phyloP scores from a whole-genome alignment of 2,329 filamentous ascomycete species.

The Xylariaceae sp. region DNA sequence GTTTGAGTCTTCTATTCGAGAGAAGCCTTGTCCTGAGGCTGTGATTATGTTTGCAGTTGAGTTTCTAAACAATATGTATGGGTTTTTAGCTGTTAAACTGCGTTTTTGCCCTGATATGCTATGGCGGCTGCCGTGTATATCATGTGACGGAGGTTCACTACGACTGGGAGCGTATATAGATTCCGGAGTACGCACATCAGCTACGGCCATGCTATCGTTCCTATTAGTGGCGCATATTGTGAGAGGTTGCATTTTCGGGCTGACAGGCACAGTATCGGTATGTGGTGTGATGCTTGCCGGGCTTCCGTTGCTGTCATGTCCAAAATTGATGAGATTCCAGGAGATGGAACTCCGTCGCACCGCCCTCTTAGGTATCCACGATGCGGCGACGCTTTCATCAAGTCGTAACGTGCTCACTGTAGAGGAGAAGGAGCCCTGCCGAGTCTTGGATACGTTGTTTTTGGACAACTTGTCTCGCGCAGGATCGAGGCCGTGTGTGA shows the following conservation, averaged over 20 bases:
- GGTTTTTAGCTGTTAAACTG: not conserved
- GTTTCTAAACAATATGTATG: not conserved
- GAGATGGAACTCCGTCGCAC: conserved; percentile 19
- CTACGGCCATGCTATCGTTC: not conserved
- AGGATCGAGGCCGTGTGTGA: conserved; percentile 25
- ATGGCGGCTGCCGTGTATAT: not conserved
- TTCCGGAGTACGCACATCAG: conserved; percentile 7
- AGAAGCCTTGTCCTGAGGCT: conserved; percentile 13
- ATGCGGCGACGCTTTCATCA: conserved; percentile 15
- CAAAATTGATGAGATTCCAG: conserved; percentile 29
- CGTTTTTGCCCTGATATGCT: conserved; percentile 1
- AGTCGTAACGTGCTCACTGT: conserved; percentile 29
- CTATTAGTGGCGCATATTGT: not conserved
- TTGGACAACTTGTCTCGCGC: conserved; percentile 14
- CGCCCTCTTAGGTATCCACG: conserved; percentile 8
- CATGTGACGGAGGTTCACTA: not conserved
- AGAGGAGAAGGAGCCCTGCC: conserved; percentile 28
- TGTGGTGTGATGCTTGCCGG: conserved; percentile 2
- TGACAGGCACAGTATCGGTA: conserved; percentile 3
- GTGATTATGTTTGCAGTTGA: conserved; percentile 20
- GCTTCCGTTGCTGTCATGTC: conserved; percentile 11
- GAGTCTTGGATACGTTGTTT: conserved; percentile 15
- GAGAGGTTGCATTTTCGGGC: conserved; percentile 14
- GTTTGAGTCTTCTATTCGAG: not conserved
- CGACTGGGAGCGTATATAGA: not conserved